phyloP scores from a whole-genome alignment of 768 basidiomycete genomes.

The Tubosaeta sp. region DNA sequence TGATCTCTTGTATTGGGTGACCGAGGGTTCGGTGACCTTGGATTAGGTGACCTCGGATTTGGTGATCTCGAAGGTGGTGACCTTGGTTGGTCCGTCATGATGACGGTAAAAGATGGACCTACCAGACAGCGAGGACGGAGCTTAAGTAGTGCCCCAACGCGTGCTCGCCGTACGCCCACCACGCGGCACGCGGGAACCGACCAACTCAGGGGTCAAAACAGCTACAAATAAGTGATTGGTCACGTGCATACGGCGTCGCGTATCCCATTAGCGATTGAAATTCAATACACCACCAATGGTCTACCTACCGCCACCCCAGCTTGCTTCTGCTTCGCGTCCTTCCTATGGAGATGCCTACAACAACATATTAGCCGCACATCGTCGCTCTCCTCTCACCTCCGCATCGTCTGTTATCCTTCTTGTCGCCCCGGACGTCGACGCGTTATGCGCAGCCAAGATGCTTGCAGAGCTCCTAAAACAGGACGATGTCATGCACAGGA shows the following conservation, averaged over 20 bases:
- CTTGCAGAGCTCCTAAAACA: slow-evolving; percentile 85
- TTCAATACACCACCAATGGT: no score
- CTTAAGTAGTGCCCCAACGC: slow-evolving; percentile 30
- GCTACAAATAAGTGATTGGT: slow-evolving; percentile 10
- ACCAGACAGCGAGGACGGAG: slow-evolving; percentile 3
- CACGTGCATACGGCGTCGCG: slow-evolving; percentile 10
- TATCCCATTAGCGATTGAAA: no score
- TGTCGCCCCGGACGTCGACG: slow-evolving; percentile 89
- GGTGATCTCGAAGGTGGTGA: slow-evolving; percentile 47
- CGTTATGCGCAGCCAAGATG: slow-evolving; percentile 87
- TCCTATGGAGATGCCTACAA: slow-evolving; percentile 75
- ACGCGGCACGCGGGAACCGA: slow-evolving; percentile 20
- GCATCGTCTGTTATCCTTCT: slow-evolving; percentile 83
- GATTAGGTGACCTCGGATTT: slow-evolving; percentile 22
- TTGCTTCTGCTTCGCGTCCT: slow-evolving; percentile 49
- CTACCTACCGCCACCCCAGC: slow-evolving; percentile 68
- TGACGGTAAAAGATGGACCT: slow-evolving; percentile 24
- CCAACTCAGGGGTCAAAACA: slow-evolving; percentile 15
- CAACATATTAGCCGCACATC: slow-evolving; percentile 64
- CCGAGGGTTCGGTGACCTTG: slow-evolving; percentile 21
- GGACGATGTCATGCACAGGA: slow-evolving; percentile 89
- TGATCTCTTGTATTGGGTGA: slow-evolving; percentile 57
- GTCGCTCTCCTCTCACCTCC: slow-evolving; percentile 69
- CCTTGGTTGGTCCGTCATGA: slow-evolving; percentile 55
- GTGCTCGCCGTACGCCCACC: slow-evolving; percentile 25